Evolutionary conservation across 768 basidiomycete species (phyloP), one percentile per base, ranked within the genome.

Genomic region (Lactifluus volemus): DNA sequence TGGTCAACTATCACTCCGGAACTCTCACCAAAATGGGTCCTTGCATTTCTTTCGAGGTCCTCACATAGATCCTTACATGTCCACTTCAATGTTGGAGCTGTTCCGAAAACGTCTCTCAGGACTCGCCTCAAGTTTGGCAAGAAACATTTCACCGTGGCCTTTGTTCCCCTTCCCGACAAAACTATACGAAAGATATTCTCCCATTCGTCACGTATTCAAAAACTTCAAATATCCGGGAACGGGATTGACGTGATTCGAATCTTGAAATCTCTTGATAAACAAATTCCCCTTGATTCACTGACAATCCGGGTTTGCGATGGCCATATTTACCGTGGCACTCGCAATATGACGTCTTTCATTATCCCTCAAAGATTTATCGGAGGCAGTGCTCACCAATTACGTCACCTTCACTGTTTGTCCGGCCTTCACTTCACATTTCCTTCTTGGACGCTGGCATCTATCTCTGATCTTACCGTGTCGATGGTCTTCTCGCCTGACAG

Each of bases 1-100:
- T 57, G 55, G 55, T 49, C 55, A 17, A 49, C 47, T 8, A 48
- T 57, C 21, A 57, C 55, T n/a, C 38, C 55, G 48, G 36, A 57
- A 25, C 29, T 57, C 19, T 48, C 55, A 19, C 38, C 55, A 12
- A 36, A 49, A 49, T 57, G 55, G 55, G 48, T 49, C 15, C 45
- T 49, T 14, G 25, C 47, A 15, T 57, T 49, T 21, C 48, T 57
- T 15, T 29, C 49, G 55, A 48, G 55, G 29, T 57, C 55, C 15
- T 57, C 55, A 30, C 14, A 49, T 29, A 17, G 32, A n/a, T 36
- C 55, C 14, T 11, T 57, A 29, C 48, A 29, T 21, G 25, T 57
- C 10, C 21, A 9, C 47, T 36, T 57, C 38, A 39, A 57, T 39
- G 55, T 41, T 15, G 55, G 55, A 21, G 14, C 47, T 30, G 21